Conservation (phyloP, 306 rosid species). For the Sicyos baderoa region DNA sequence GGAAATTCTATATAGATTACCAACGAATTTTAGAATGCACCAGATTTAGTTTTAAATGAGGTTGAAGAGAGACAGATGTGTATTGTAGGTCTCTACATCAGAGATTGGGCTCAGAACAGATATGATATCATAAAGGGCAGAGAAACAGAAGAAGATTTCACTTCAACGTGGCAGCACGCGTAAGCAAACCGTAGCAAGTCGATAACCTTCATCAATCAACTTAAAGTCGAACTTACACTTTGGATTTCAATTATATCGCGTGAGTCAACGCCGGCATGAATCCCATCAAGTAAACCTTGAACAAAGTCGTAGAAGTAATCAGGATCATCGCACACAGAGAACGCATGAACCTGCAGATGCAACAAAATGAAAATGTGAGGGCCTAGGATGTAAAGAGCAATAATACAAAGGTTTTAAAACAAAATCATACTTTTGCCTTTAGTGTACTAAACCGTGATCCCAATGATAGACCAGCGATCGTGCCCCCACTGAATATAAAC, state of each 20-base stretch:
- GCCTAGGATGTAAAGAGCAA: constrained; percentile 16
- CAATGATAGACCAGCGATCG: constrained; percentile 78
- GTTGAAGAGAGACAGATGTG: background rate
- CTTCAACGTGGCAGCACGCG: background rate
- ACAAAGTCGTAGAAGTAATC: constrained; percentile 66
- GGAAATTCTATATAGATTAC: background rate
- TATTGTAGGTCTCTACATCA: background rate
- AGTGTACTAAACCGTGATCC: constrained; percentile 72
- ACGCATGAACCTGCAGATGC: constrained; percentile 62
- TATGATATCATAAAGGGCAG: background rate
- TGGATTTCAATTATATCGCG: constrained; percentile 56
- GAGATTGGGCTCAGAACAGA: constrained; percentile 1
- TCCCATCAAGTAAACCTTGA: constrained; percentile 85
- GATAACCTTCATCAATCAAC: background rate
- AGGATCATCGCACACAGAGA: constrained; percentile 79
- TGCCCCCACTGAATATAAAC: constrained; percentile 61
- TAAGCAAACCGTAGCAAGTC: background rate
- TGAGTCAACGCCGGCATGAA: constrained; percentile 59
- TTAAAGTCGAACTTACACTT: constrained; percentile 45
- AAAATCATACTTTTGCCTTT: constrained; percentile 67
- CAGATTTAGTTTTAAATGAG: background rate
- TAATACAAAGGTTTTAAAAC: background rate
- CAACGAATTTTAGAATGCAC: too few species aligned
- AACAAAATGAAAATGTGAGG: constrained; percentile 22
- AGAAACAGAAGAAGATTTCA: background rate